Conservation (phyloP, 202 grass and related monocot species). For the Setaria viridis region DNA sequence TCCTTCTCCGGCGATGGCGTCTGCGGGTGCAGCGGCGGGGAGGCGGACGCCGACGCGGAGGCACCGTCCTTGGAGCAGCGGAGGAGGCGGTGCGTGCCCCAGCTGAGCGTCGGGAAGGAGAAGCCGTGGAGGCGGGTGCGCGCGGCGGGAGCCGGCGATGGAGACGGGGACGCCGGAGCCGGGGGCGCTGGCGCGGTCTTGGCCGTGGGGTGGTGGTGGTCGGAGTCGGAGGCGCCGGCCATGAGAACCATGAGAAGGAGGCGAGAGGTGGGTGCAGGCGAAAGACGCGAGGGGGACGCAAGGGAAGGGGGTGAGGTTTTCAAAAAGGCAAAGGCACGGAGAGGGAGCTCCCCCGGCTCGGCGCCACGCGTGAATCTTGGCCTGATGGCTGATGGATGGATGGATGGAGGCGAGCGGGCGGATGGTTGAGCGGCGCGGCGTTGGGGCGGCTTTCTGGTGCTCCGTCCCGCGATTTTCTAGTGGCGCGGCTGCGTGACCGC, state of each 20-base stretch:
- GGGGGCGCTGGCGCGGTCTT: neutral
- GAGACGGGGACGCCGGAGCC: neutral
- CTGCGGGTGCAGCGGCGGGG: constrained; percentile 15
- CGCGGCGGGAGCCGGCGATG: neutral
- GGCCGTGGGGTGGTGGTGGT: neutral
- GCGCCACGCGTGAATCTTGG: neutral
- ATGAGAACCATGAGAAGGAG: constrained; percentile 49
- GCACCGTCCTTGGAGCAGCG: constrained; percentile 46
- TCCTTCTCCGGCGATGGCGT: constrained; percentile 41
- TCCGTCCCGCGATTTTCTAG: constrained; percentile 10
- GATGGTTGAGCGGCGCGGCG: neutral
- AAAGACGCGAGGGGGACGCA: neutral
- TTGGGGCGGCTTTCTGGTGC: neutral
- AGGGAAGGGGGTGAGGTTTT: constrained; percentile 47
- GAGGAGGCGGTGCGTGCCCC: constrained; percentile 53
- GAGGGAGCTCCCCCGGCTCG: too few species aligned
- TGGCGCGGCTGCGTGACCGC: neutral
- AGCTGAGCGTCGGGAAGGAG: constrained; percentile 55
- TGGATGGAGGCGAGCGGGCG: neutral
- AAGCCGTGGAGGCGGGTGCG: constrained; percentile 46
- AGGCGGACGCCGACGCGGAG: neutral
- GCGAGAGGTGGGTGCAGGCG: neutral
- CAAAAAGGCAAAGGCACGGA: constrained; percentile 19
- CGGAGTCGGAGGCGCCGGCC: constrained; percentile 38
- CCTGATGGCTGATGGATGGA: neutral